A percentile compares a stretch with the other conserved stretches of the same genome.
Evolutionary conservation across 495 filamentous ascomycete genomes (phyloP).

Genomic region (Tuber magnatum): DNA sequence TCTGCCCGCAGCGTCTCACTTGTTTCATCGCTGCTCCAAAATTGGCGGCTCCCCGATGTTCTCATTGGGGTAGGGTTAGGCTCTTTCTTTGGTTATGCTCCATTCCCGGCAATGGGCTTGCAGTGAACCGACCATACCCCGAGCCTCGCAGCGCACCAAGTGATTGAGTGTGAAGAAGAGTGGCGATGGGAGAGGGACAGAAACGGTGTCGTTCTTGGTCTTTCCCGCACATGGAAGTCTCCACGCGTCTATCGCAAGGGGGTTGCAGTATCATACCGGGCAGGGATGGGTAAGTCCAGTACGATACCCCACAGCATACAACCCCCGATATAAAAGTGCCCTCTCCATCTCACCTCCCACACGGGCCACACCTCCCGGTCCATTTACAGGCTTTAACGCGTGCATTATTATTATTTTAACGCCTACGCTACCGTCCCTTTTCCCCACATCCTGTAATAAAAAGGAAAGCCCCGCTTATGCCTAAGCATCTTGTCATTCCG

Average conservation of each 20-base stretch:
- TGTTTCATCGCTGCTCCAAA: background rate
- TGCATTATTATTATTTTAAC: too few species aligned
- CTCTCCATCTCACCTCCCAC: background rate
- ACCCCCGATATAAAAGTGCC: background rate
- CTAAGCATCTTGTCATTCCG: background rate
- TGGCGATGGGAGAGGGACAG: background rate
- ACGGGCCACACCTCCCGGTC: background rate
- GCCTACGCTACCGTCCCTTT: background rate
- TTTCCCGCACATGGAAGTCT: too few species aligned
- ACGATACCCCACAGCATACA: background rate
- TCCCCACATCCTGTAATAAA: background rate
- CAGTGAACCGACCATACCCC: too few species aligned
- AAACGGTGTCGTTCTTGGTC: background rate
- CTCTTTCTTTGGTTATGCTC: background rate
- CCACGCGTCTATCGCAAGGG: too few species aligned
- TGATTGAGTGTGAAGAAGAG: background rate
- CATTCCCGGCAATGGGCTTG: background rate
- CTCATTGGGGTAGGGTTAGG: background rate
- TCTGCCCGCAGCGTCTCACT: background rate
- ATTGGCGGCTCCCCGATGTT: background rate
- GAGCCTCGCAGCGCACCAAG: background rate
- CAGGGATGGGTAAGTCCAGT: too few species aligned
- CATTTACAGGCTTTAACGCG: background rate
- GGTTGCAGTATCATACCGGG: too few species aligned
- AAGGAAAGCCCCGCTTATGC: background rate